Conservation (phyloP, 331 rosid genomes). For the Phaseolus coccineus region DNA sequence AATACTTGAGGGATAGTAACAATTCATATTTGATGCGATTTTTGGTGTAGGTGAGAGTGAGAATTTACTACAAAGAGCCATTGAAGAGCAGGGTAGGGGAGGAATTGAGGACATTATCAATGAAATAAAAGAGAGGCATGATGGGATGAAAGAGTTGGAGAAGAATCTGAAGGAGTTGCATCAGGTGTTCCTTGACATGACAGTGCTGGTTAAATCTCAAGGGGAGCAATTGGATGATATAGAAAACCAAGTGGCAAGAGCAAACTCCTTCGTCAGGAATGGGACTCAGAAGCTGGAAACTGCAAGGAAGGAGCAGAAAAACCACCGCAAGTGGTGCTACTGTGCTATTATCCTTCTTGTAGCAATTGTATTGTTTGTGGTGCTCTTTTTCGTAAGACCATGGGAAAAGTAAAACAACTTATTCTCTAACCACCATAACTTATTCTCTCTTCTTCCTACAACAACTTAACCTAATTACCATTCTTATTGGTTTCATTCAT, state of each 20-base stretch:
- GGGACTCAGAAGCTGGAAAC: constrained; percentile 64
- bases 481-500: not conserved
- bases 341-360: constrained; percentile 60
- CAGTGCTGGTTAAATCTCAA: constrained; percentile 81
- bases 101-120: constrained; percentile 74
- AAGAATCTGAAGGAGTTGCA: constrained; percentile 83
- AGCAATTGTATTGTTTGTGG: constrained; percentile 61
- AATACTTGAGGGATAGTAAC: no score
- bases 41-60: constrained; percentile 81
- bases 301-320: constrained; percentile 74
- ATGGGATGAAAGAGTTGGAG: constrained; percentile 85
- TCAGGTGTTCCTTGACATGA: constrained; percentile 87
- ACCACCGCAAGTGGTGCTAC: constrained; percentile 77
- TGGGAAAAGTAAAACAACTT: constrained; percentile 31
- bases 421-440: not conserved
- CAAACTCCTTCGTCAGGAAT: constrained; percentile 64
- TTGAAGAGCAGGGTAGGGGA: constrained; percentile 89
- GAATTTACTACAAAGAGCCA: constrained; percentile 85
- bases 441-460: not conserved
- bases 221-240: constrained; percentile 90
- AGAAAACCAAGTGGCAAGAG: constrained; percentile 74
- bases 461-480: not conserved
- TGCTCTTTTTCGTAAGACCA: constrained; percentile 57
- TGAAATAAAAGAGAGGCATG: constrained; percentile 93
- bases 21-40: not conserved